phyloP scores from a whole-genome alignment of 2,329 filamentous ascomycete species.

The Fusarium virguliforme region DNA sequence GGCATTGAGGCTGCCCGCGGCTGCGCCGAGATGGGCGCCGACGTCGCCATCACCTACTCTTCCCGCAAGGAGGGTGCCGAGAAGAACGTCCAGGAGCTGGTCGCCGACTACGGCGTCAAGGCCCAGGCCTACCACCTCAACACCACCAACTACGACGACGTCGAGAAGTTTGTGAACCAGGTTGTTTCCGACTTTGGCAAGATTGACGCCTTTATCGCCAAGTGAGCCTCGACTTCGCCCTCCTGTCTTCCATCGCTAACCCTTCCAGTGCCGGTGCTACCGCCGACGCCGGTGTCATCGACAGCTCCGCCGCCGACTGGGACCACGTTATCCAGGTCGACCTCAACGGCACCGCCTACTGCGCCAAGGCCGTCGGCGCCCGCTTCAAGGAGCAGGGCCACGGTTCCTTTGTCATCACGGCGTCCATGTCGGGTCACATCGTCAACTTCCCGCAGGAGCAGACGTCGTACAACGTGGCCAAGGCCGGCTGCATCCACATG shows the following conservation, averaged over 20 bases:
- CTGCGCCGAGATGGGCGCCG: constrained; percentile 79
- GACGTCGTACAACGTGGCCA: constrained; percentile 77
- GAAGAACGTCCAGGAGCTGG: constrained; percentile 77
- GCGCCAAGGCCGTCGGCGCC: constrained; percentile 74
- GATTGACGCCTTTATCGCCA: constrained; percentile 83
- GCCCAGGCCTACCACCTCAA: constrained; percentile 74
- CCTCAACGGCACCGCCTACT: constrained; percentile 79
- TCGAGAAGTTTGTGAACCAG: constrained; percentile 71
- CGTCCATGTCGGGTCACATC: constrained; percentile 80
- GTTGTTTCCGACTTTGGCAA: constrained; percentile 82
- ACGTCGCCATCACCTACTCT: constrained; percentile 81
- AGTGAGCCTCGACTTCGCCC: constrained; percentile 66
- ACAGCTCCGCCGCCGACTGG: constrained; percentile 78
- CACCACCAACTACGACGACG: constrained; percentile 67
- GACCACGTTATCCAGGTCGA: constrained; percentile 75
- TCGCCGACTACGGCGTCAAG: constrained; percentile 77
- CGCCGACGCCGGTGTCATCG: constrained; percentile 77
- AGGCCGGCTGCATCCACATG: constrained; percentile 68
- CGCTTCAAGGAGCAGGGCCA: constrained; percentile 76
- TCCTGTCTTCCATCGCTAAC: background rate
- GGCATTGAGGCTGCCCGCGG: constrained; percentile 79
- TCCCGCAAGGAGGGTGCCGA: constrained; percentile 78
- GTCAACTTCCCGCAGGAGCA: constrained; percentile 80
- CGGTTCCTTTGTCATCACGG: constrained; percentile 78
- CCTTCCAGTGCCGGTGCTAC: constrained; percentile 72